Base-by-base conservation (phyloP, 2,329 filamentous ascomycete species). In the Diplodia seriata region DNA sequence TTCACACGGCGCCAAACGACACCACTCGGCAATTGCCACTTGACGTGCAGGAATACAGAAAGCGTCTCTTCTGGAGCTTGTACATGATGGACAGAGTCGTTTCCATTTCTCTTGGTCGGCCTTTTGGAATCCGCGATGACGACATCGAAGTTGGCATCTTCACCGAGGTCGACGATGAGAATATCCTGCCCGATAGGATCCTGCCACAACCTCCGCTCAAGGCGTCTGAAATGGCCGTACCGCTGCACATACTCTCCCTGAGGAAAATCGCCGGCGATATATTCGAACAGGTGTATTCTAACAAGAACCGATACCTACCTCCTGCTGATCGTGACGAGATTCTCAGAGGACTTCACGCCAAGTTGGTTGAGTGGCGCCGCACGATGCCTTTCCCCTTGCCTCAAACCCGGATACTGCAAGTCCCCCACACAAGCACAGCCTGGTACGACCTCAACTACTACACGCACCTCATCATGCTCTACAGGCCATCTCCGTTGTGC, bases 361-460 rank as follows among this genome's bases (percentile, higher is more conserved):
- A 81, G 33, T 77, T 84, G 7, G 72, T 84, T 7, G 75, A 79
- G 5, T 84, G 82, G 82, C 78, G 82, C 1, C 80, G 77, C 23
- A 67, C 53, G 26, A 63, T 63, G 59, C 59, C 59, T 18, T 63
- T 63, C 15, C 59, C 59, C 11, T 43, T 63, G 2, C 59, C 59
- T 20, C 59, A 63, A 18, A 43, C 59, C 15, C 59, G 59, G 23
- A 51, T 51, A 18, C 59, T 63, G 8, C 59, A 63, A n/a, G 81
- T 84, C 1, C 82, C 82, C 1, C 82, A 84, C 67, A 72, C 83
- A 3, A 79, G 72, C 50, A 81, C 76, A 8, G 78, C 73, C 67
- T 84, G 82, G 82, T 84, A 81, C 70, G 82, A 84, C 65, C 78
- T 83, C 54, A 84, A 84, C 71, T 84, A 81, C 70, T 83, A 83